Percentiles rank a stretch among this genome's conserved stretches.
Evolutionary conservation across 2,329 filamentous ascomycete genomes (phyloP).

Genomic region (Decorospora gaudefroyi): DNA sequence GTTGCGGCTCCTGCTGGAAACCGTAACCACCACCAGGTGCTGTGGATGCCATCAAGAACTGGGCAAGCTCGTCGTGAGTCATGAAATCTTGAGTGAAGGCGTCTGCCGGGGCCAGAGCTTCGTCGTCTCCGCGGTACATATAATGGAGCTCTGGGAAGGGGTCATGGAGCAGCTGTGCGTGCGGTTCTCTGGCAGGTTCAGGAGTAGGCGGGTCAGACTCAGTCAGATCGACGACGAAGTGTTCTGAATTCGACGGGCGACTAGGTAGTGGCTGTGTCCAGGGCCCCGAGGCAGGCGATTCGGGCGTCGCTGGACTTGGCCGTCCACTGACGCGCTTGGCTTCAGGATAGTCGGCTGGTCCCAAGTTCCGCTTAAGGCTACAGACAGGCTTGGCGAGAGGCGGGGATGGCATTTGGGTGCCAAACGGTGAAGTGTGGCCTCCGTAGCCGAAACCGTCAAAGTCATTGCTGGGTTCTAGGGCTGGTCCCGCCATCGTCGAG

Average conservation of each 20-base stretch:
- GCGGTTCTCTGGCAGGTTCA: neutral
- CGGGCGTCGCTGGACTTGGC: constrained; percentile 29
- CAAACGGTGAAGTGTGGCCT: neutral
- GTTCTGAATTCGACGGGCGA: constrained; percentile 4
- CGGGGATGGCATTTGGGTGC: constrained; percentile 5
- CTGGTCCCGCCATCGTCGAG: neutral
- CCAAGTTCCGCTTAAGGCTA: constrained; percentile 35
- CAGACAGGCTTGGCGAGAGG: constrained; percentile 6
- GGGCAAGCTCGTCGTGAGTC: constrained; percentile 31
- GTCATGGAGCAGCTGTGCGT: constrained; percentile 1
- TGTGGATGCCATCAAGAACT: constrained; percentile 32
- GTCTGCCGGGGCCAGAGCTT: constrained; percentile 14
- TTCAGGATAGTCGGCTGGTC: constrained; percentile 23
- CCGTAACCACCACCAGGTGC: constrained; percentile 19
- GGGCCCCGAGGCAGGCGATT: constrained; percentile 19
- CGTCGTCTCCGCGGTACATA: constrained; percentile 7
- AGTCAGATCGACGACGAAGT: constrained; percentile 31
- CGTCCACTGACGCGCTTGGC: constrained; percentile 34
- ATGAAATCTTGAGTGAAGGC: constrained; percentile 35
- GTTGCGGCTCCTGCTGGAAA: constrained; percentile 13
- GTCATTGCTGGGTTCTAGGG: neutral
- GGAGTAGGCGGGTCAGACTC: constrained; percentile 27
- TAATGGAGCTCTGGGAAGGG: constrained; percentile 13
- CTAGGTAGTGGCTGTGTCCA: constrained; percentile 11
- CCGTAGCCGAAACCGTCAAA: neutral